Base-by-base conservation (phyloP, 2,329 filamentous ascomycete species). In the Cryoendolithus antarcticus region DNA sequence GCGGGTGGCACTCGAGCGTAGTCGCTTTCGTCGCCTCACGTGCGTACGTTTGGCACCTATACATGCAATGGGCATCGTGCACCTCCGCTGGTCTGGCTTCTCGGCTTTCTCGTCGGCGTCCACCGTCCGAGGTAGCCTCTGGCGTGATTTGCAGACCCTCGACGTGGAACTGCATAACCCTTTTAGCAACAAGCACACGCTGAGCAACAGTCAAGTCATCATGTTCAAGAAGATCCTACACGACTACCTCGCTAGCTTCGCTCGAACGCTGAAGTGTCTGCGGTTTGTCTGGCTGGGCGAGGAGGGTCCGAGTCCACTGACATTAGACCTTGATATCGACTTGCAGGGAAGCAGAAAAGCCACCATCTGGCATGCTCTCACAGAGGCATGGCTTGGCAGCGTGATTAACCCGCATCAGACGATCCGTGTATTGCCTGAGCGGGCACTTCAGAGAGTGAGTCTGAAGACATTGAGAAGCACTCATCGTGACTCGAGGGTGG, bases 51-150 rank as follows among this genome's bases (percentile, higher is more conserved):
- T 58, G 9, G 21, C 35, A 7, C 54, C 57, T 1, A 41, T 57
- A 10, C 53, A 57, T 35, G 49, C 50, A 6, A 52, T 55, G 38
- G 54, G 55, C 32, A 51, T 60, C 30, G 24, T 60, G 8, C 54
- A 56, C 34, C 44, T 59, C 12, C 54, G 57, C 29, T 59, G 57
- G 55, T 38, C 44, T 7, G 47, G 51, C 19, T 48, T 54, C 24
- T 46, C 43, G 11, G 50, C 53, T 6, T 54, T 54, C 28, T 39
- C 46, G 10, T 32, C 44, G 19, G 37, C 43, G 9, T 31, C 43
- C 19, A 30, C 37, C 35, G 35, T 31, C 4, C 15, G 29, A 7
- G 9, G 31, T 11, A 37, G 37, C 8, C 30, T 46, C 12, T 60
- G 57, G 57, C 47, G 40, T 4, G 45, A 40, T 8, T 29, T 59